These are phyloP conservation scores for Picea engelmannii DNA, from an alignment of 83 land plant species.

Conservation along the genomic window DNA sequence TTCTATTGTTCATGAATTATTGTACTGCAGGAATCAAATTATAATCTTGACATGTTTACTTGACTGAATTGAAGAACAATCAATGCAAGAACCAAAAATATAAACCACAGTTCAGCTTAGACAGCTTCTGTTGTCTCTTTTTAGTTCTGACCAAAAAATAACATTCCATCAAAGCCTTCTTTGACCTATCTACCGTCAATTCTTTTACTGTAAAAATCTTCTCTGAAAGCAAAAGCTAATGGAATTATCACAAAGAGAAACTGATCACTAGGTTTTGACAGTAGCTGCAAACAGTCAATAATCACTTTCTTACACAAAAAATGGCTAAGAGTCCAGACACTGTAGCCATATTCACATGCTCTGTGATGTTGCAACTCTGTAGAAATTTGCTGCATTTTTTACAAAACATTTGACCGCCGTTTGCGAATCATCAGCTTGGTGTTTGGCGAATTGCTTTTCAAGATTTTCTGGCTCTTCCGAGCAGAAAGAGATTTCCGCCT, in stretches of 20 bases:
- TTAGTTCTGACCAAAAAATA: neutral
- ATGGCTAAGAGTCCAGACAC: neutral
- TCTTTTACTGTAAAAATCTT: no score
- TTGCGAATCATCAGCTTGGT: conserved; percentile 11
- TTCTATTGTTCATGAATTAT: no score
- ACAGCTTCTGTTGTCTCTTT: neutral
- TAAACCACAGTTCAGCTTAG: neutral
- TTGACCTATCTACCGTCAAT: neutral
- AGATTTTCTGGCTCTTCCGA: conserved; percentile 1
- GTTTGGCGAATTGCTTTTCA: conserved; percentile 1
- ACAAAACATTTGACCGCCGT: neutral
- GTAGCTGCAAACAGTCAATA: neutral
- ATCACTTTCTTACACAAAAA: neutral
- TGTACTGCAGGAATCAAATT: no score
- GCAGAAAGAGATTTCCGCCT: conserved; percentile 31
- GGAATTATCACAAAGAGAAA: neutral
- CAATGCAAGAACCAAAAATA: no score
- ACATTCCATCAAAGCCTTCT: neutral
- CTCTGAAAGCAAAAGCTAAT: neutral
- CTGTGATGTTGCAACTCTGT: neutral
- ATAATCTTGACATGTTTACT: no score
- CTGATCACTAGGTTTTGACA: neutral
- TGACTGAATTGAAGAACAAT: no score
- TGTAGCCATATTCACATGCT: neutral
- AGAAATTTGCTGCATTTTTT: neutral